These are phyloP conservation scores for Stagonosporopsis rhizophila DNA, from an alignment of 2,329 filamentous ascomycete genomes.

Conservation along the genomic window DNA sequence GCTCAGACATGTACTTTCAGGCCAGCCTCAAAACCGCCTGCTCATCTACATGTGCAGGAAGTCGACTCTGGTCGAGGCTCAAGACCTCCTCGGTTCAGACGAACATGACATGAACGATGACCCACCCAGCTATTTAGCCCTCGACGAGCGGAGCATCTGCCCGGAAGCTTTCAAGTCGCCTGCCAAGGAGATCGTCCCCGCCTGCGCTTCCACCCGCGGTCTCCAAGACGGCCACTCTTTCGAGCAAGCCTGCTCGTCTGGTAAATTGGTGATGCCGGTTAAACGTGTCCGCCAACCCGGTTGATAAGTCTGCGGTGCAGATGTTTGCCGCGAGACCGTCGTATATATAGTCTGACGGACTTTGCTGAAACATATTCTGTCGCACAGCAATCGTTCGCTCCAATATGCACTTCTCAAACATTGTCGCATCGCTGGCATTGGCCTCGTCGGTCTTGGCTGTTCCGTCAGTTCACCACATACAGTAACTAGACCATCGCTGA, in stretches of 20 bases:
- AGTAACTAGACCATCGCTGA: not conserved
- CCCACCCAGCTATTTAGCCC: not conserved
- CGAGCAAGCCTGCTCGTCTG: not conserved
- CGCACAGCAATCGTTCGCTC: conserved; percentile 4
- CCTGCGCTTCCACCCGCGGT: conserved; percentile 16
- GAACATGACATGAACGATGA: not conserved
- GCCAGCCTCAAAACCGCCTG: not conserved
- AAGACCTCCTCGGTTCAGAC: not conserved
- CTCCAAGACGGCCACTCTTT: conserved; percentile 8
- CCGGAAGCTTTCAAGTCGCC: not conserved
- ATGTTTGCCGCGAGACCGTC: not conserved
- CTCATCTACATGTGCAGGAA: not conserved
- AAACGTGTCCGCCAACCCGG: conserved; percentile 24
- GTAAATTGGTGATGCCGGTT: conserved; percentile 16
- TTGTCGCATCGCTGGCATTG: conserved; percentile 33
- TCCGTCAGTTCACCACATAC: conserved; percentile 5
- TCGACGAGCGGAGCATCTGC: not conserved
- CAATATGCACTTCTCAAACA: conserved; percentile 37
- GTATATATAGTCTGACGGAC: conserved; percentile 12
- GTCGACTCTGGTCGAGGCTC: not conserved
- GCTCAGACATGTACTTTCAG: not conserved
- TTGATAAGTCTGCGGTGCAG: conserved; percentile 3
- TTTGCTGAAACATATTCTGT: conserved; percentile 4
- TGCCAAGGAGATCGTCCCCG: conserved; percentile 10
- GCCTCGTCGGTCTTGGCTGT: conserved; percentile 32